Evolutionary conservation across 495 filamentous ascomycete species (phyloP).

Genomic region (Aspergillus wentii): DNA sequence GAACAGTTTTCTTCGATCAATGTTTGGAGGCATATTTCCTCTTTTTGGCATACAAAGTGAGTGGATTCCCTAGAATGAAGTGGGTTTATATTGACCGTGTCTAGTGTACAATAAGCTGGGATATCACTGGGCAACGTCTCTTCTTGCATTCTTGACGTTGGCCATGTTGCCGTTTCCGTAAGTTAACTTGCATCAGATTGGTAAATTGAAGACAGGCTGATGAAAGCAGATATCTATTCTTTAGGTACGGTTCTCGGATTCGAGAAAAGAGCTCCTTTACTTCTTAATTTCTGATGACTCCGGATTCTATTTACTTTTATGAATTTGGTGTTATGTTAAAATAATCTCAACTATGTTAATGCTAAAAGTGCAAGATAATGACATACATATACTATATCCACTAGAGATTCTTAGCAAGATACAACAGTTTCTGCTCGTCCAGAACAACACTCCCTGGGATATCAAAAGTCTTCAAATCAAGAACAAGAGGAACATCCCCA

Average conservation of each 20-base stretch:
- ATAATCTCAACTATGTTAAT: too few relatives aligned
- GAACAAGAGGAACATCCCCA: too few relatives aligned
- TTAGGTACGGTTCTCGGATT: conserved; percentile 52
- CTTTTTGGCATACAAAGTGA: conserved; percentile 66
- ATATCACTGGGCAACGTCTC: conserved; percentile 66
- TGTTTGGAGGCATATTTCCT: conserved; percentile 76
- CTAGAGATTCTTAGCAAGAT: too few relatives aligned
- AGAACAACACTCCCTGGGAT: too few relatives aligned
- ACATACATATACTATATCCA: too few relatives aligned
- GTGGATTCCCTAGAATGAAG: conserved; percentile 18
- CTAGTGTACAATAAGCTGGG: conserved; percentile 65
- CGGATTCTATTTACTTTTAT: too few relatives aligned
- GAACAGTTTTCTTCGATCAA: conserved; percentile 77
- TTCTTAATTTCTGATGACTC: too few relatives aligned
- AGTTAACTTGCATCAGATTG: too few relatives aligned
- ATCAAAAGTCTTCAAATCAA: too few relatives aligned
- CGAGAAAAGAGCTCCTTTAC: conserved; percentile 51
- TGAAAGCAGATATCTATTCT: conserved; percentile 53
- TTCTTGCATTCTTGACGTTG: conserved; percentile 64
- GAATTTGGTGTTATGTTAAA: too few relatives aligned
- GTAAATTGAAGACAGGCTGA: conserved; percentile 1
- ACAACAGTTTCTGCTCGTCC: too few relatives aligned
- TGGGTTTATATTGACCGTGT: conserved; percentile 2
- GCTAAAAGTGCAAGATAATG: too few relatives aligned
- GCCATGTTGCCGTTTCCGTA: conserved; percentile 65